Base-by-base conservation (phyloP, 1,284 basidiomycete species). In the Microbotryum lychnidis-dioicae region DNA sequence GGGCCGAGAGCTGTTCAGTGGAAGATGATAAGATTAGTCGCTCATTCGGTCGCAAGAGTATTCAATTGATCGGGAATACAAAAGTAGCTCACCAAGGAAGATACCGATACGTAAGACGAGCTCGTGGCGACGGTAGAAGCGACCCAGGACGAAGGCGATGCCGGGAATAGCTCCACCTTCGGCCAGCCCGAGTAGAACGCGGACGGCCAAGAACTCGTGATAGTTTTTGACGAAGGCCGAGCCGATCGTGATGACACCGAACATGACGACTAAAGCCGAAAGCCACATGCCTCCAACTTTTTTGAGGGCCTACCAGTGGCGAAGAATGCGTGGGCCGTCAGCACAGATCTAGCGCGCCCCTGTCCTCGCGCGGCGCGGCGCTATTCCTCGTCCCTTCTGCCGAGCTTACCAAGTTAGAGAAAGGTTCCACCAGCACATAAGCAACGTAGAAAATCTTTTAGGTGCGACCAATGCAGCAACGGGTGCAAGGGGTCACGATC, bases 111-210 rank as follows among this genome's bases (percentile, higher is more conserved):
- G 54, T 67, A 65, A 63, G 44, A 66, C 58, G 49, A 72, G 52
- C 60, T 72, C 63, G 58, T 61, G 50, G 47, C 68, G 63, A 51
- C 63, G 60, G 63, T 73, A 66, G 68, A 67, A 66, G 53, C 66
- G 49, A 51, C 67, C 60, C 52, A 63, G 56, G 53, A 73, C 65
- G 59, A 75, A 68, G 21, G 72, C 74, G 44, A 76, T 69, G 10
- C 76, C 69, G 10, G 70, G 68, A 9, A 77, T 69, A 57, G 75
- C 73, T 18, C 74, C 74, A 4, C 76, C 76, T 60, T 77, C 76
- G 2, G 71, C 70, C 27, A 75, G 63, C 2, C 76, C 76, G 5
- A 77, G 70, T 1, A 75, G 54, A 50, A 75, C 71, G 1, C 76
- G 73, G 1, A 77, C 71, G 1, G 63, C 74, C 27, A 77, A 65